Base-by-base conservation (phyloP, 2,329 filamentous ascomycete genomes). In the Phaeoacremonium minimum region DNA sequence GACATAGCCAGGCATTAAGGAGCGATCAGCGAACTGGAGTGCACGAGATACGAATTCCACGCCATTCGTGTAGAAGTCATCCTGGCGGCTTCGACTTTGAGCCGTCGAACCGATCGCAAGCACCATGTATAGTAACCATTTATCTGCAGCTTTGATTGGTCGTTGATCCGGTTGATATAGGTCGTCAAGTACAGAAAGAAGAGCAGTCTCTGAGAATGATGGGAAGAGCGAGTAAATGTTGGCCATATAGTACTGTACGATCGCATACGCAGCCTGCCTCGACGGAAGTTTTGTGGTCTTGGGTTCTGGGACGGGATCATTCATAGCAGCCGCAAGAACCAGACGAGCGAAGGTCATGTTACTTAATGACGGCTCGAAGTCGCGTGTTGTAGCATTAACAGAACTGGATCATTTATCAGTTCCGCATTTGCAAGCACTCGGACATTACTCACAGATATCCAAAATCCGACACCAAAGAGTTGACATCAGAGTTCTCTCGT, bases 271-370 rank as follows among this genome's bases (percentile, higher is more conserved):
- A 17, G 75, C 71, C 48, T 85, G 77, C 44, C 85, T 77, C 4
- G 83, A 67, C 15, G 89, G 90, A n/a, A 95, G 64, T n/a, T 60
- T 63, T 35, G 72, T 69, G 42, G 78, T 74, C 19, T 71, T 63
- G 4, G 73, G 73, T 31, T 76, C 71, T 5, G 86, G 85, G 15
- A 94, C 63, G 7, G 76, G 68, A 51, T 89, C 82, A 48, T 87
- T 87, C 8, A 78, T 78, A 26, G 87, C 82, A 6, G 91, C 85
- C n/a, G 87, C 87, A 18, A 95, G 66, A 16, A 96, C 85, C 15
- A 97, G 73, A 22, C 87, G 83, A 17, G 89, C 87, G 70, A 96
- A 96, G 1, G 89, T 95, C 76, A 95, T 94, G 51, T 87, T 88
- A 42, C 80, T 85, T 18, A 85, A 82, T 40, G 90, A 88, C 7